These are phyloP conservation scores for Psilocybe tampanensis DNA, from an alignment of 768 basidiomycete genomes.

Conservation along the genomic window DNA sequence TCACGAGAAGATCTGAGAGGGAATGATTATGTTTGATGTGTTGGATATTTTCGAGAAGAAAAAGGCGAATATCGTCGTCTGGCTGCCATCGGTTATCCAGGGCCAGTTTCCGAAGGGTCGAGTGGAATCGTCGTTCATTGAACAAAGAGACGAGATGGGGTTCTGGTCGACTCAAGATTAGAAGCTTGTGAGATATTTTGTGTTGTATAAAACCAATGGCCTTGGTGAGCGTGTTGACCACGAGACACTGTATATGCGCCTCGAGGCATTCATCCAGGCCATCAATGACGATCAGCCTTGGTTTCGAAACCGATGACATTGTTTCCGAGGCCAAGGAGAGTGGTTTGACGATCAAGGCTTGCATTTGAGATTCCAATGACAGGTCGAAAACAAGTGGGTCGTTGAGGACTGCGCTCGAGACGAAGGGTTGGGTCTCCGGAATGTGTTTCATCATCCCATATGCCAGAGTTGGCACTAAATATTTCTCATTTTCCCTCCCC, in stretches of 20 bases:
- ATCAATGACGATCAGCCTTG: neutral
- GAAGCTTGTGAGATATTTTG: neutral
- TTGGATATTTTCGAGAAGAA: neutral
- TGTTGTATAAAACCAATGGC: neutral
- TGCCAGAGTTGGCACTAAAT: neutral
- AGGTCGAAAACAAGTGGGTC: neutral
- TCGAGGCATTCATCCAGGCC: neutral
- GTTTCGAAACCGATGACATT: neutral
- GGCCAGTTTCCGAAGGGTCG: neutral
- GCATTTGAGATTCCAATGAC: neutral
- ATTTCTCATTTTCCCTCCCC: neutral
- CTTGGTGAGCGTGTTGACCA: neutral
- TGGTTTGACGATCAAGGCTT: neutral
- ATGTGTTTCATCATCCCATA: neutral
- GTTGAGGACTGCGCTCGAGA: neutral
- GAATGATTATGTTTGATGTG: neutral
- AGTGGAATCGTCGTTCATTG: neutral
- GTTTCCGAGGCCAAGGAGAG: neutral
- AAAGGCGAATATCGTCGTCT: neutral
- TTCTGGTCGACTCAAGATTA: neutral
- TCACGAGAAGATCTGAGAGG: neutral
- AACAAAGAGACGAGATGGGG: neutral
- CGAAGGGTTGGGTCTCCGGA: neutral
- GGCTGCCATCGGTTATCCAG: neutral
- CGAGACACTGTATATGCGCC: neutral